Conservation (phyloP, 2,329 filamentous ascomycete genomes). For the Byssoonygena ceratinophila region DNA sequence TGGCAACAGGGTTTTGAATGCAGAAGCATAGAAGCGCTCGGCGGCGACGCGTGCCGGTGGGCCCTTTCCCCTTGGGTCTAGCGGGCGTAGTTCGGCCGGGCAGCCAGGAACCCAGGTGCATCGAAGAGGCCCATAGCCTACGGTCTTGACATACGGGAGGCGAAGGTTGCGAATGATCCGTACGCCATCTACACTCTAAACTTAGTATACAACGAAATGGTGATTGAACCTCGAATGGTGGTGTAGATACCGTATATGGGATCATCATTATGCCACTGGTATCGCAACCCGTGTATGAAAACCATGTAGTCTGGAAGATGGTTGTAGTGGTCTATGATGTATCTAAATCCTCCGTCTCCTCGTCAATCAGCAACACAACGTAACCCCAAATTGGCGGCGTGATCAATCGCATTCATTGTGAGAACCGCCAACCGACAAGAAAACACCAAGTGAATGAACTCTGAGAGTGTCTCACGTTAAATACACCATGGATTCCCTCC, state of each 20-base stretch:
- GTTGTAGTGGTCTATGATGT: constrained; percentile 37
- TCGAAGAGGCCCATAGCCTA: constrained; percentile 46
- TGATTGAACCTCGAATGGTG: too few relatives aligned
- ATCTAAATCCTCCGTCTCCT: constrained; percentile 21
- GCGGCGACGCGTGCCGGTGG: constrained; percentile 39
- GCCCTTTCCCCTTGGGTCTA: constrained; percentile 31
- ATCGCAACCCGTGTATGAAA: constrained; percentile 35
- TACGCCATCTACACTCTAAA: constrained; percentile 33
- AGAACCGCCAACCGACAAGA: neutral
- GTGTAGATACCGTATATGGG: constrained; percentile 36
- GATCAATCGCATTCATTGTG: neutral
- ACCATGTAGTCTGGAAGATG: constrained; percentile 34
- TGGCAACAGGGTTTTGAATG: constrained; percentile 42
- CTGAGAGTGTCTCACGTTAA: constrained; percentile 27
- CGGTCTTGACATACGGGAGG: constrained; percentile 38
- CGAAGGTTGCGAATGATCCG: constrained; percentile 43
- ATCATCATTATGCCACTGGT: constrained; percentile 44
- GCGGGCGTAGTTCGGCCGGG: constrained; percentile 39
- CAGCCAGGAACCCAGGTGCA: constrained; percentile 46
- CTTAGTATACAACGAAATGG: neutral
- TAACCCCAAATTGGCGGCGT: neutral
- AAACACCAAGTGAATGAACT: neutral
- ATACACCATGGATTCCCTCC: constrained; percentile 37
- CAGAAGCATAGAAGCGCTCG: constrained; percentile 41
- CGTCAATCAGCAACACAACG: neutral